Base-by-base conservation (phyloP, 108 stramenopile species). In the Cyclostephanos tholiformis region DNA sequence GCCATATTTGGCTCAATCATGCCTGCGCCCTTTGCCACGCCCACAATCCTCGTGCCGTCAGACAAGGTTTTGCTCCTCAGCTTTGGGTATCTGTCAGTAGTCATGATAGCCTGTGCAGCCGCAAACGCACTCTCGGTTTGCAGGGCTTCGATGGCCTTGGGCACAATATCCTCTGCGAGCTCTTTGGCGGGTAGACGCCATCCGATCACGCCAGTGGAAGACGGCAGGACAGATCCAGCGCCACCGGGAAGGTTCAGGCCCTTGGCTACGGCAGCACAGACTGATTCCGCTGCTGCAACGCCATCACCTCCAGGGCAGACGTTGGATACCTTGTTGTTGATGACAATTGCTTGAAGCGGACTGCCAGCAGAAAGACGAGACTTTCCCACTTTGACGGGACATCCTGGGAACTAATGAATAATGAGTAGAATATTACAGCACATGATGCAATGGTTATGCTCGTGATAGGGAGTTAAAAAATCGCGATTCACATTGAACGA, bases 1-100 rank as follows among this genome's bases (percentile, higher is more conserved):
- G 95, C 97, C 94, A 97, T 96, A 75, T 97, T 97, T 16, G 98
- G 97, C 76, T 98, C 97, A 66, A 98, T 97, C 99, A 99, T 99
- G 23, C 99, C 99, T 11, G 99, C 99, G 16, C 99, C 99, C 80
- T 99, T 99, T 46, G 91, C 94, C 60, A 95, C 87, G 38, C 90
- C 94, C 13, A 95, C 91, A 51, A 95, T 65, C 29, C 91, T 66
- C 22, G 88, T 86, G 39, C 94, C 94, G 67, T 91, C 85, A 23
- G 88, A 89, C 52, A 95, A 76, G 3, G 94, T 95, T 43, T 84
- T 88, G 62, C 84, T 85, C 53, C 94, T 80, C 39, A 95, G 69
- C 55, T 95, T 95, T 30, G 94, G 94, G 63, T 85, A 95, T 69
- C 94, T 86, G 77, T 95, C 80, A 4, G 94, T 95, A 14, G 94